These are phyloP conservation scores for Coemansia sp. DNA, from an alignment of 192 early-diverging fungal species.

Conservation along the genomic window DNA sequence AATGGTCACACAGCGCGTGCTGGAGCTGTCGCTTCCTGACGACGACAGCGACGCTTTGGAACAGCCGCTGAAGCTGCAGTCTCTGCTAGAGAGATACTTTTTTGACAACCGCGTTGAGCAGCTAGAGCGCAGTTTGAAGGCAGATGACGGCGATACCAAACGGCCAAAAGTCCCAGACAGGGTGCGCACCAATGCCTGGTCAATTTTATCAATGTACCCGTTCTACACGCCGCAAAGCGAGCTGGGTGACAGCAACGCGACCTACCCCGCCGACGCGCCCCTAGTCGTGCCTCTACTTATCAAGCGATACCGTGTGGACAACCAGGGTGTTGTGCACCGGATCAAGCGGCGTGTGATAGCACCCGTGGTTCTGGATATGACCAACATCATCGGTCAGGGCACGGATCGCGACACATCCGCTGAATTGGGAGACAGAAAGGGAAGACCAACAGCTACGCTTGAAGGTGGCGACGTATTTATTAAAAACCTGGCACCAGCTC, in stretches of 20 bases:
- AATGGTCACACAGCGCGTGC: slow-evolving; percentile 65
- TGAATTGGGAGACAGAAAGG: background rate
- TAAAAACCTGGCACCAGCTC: slow-evolving; percentile 7
- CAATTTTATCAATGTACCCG: slow-evolving; percentile 66
- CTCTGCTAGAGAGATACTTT: slow-evolving; percentile 62
- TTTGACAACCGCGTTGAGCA: slow-evolving; percentile 61
- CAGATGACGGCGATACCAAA: slow-evolving; percentile 3
- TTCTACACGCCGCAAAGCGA: slow-evolving; percentile 74
- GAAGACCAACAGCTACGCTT: slow-evolving; percentile 6
- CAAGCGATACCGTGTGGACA: slow-evolving; percentile 65
- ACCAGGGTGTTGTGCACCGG: slow-evolving; percentile 38
- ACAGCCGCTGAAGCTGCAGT: slow-evolving; percentile 54
- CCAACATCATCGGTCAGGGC: slow-evolving; percentile 24
- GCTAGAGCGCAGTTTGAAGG: slow-evolving; percentile 38
- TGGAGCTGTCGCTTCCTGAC: slow-evolving; percentile 57
- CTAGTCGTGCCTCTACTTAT: slow-evolving; percentile 69
- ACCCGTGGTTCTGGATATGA: slow-evolving; percentile 48
- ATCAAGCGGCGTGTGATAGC: slow-evolving; percentile 57
- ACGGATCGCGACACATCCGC: slow-evolving; percentile 10
- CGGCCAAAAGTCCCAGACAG: slow-evolving; percentile 12
- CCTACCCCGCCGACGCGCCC: slow-evolving; percentile 59
- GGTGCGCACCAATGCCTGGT: slow-evolving; percentile 69
- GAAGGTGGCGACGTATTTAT: slow-evolving; percentile 11
- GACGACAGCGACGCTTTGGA: background rate
- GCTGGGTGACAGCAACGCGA: slow-evolving; percentile 56